Evolutionary conservation across 2,329 filamentous ascomycete genomes (phyloP), one percentile per base, ranked within the genome.

Genomic region (Calonectria ilicicola): DNA sequence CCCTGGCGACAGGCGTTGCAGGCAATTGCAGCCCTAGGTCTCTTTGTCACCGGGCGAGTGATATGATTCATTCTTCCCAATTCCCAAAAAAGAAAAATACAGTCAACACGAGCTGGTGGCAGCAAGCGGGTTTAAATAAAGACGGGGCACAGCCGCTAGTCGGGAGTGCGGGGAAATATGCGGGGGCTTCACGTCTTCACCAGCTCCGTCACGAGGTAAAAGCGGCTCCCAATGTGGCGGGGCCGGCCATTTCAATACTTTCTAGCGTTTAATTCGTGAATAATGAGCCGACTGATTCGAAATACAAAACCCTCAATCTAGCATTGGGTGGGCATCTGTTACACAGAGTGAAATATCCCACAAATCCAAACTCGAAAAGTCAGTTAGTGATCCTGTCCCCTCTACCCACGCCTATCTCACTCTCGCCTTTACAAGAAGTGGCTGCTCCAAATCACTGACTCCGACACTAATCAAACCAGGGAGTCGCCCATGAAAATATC

Each of bases 1-100:
- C 74, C 77, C 44, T 75, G 74, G 38, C 77, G 67, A 51, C 78
- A 79, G 1, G 67, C 51, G 63, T 75, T 76, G 68, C 78, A 79
- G 19, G 78, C 78, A 29, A 76, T 72, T 21, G 74, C 72, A 19
- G 77, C 78, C 46, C 78, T 69, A 15, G 74, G 72, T 23, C 78
- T 71, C 64, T 72, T 79, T n/a, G 72, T 74, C 51, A 80, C 47
- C 5, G 76, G 75, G 44, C 74, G 75, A 56, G 46, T 65, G 46
- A 49, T 42, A 21, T 69, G 65, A 19, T 77, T 60, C 75, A 77
- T 78, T 3, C 2, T 58, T 14, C 5, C n/a, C 53, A 58, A 19
- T 6, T 14, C n/a, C 40, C 51, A 14, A 21, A 14, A 21, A 23
- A 21, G 3, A 23, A 3, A 19, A 42, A 8, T 5, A 15, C 27